phyloP scores from a whole-genome alignment of 352 stramenopile genomes.

The Phytophthora pisi region DNA sequence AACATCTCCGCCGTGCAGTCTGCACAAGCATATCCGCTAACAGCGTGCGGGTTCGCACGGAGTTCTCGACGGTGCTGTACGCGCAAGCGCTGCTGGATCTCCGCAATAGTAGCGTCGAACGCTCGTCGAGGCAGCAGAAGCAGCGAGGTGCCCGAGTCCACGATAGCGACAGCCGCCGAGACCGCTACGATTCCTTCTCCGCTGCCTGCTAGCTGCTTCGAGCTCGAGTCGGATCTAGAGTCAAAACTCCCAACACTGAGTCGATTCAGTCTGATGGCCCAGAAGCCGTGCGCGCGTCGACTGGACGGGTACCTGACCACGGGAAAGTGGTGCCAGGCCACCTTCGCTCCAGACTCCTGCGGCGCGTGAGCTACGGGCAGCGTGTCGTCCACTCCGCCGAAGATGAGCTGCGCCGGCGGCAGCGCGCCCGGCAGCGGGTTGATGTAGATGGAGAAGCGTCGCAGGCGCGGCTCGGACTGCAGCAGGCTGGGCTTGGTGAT shows the following conservation, averaged over 20 bases:
- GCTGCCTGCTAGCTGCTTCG: conserved; percentile 4
- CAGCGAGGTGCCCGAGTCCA: conserved; percentile 75
- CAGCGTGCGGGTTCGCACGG: conserved; percentile 24
- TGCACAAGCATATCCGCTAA: conserved; percentile 51
- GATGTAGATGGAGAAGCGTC: conserved; percentile 70
- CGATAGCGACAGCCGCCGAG: conserved; percentile 43
- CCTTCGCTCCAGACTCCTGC: conserved; percentile 1
- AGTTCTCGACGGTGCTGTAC: conserved; percentile 32
- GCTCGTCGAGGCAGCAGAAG: conserved; percentile 53
- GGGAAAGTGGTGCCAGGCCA: conserved; percentile 58
- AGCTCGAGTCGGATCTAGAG: conserved; percentile 5
- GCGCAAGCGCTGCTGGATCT: conserved; percentile 47
- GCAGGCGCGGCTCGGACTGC: conserved; percentile 27
- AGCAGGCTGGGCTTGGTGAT: conserved; percentile 64
- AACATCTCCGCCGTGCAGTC: conserved; percentile 61
- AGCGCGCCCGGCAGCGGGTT: conserved; percentile 52
- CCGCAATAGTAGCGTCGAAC: conserved; percentile 47
- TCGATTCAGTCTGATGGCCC: conserved; percentile 53
- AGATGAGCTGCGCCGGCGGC: conserved; percentile 59
- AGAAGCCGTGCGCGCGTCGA: conserved; percentile 53
- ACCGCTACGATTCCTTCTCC: conserved; percentile 26
- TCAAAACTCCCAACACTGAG: conserved; percentile 31
- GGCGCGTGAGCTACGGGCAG: conserved; percentile 33
- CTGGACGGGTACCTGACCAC: conserved; percentile 47
- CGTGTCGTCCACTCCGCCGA: conserved; percentile 55